Percentiles rank a stretch among this genome's conserved stretches.
These are phyloP conservation scores for Mycena citricolor DNA, from an alignment of 1,284 basidiomycete genomes.

Conservation along the genomic window DNA sequence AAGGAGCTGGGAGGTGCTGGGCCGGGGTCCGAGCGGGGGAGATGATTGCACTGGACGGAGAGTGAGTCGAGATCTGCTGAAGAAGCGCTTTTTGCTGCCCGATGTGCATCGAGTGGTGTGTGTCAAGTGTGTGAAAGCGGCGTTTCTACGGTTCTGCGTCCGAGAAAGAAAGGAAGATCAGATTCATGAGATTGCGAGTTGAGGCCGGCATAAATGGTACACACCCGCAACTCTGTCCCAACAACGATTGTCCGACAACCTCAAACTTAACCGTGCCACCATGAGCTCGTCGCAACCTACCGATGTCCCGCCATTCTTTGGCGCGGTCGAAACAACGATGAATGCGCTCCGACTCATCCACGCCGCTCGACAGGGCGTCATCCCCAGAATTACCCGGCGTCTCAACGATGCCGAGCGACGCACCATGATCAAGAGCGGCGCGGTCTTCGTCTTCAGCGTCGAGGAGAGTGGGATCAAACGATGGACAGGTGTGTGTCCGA, in stretches of 20 bases:
- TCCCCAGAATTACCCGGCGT: slow-evolving; percentile 75
- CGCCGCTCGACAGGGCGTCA: slow-evolving; percentile 69
- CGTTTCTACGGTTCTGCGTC: slow-evolving; percentile 15
- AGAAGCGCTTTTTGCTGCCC: no score
- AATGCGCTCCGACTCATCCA: slow-evolving; percentile 79
- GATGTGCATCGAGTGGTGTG: slow-evolving; percentile 15
- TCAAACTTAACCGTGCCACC: slow-evolving; percentile 43
- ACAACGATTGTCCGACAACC: slow-evolving; percentile 52
- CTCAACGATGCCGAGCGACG: slow-evolving; percentile 75
- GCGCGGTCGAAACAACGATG: slow-evolving; percentile 74
- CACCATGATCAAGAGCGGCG: slow-evolving; percentile 75
- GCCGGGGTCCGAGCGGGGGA: no score
- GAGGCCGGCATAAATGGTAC: slow-evolving; percentile 22
- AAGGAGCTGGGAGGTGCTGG: no score
- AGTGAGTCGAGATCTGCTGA: no score
- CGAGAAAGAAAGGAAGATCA: slow-evolving; percentile 41
- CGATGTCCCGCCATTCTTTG: slow-evolving; percentile 59
- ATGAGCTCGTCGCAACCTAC: slow-evolving; percentile 42
- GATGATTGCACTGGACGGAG: no score
- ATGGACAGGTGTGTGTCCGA: slow-evolving; percentile 70
- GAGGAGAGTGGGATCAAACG: slow-evolving; percentile 82
- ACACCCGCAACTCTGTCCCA: slow-evolving; percentile 32
- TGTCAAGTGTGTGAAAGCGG: slow-evolving; percentile 8
- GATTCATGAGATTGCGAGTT: slow-evolving; percentile 33
- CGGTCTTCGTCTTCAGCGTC: slow-evolving; percentile 81